Percentiles rank a stretch among this genome's conserved stretches.
Conservation (phyloP, 305 asterid species). For the Caryopteris hybrid region DNA sequence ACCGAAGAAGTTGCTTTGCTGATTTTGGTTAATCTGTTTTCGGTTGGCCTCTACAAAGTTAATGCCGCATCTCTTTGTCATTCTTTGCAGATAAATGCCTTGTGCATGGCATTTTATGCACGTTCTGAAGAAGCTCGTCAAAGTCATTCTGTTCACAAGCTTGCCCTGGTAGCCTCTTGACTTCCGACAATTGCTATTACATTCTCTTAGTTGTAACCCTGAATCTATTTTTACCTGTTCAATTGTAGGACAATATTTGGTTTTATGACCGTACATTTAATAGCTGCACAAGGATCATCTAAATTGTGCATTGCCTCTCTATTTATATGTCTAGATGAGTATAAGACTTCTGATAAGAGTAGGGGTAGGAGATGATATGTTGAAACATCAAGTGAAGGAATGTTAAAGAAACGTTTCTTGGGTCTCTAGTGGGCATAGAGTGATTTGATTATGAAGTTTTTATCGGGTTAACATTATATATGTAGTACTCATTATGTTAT, state of each 20-base stretch:
- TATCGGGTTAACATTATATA: not conserved
- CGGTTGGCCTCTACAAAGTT: conserved; percentile 4
- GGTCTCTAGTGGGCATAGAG: not conserved
- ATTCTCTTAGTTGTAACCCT: conserved; percentile 10
- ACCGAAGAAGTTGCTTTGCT: not conserved
- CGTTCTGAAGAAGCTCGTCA: conserved; percentile 97
- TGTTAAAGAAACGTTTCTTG: not conserved
- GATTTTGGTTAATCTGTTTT: conserved; percentile 7
- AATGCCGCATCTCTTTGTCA: not conserved
- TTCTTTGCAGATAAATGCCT: conserved; percentile 71
- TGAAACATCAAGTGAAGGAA: no score
- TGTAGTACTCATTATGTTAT: no score
- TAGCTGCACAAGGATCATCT: not conserved
- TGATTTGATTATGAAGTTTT: not conserved
- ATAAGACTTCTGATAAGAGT: not conserved
- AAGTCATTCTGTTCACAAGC: conserved; percentile 94
- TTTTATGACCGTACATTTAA: not conserved
- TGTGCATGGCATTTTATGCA: conserved; percentile 99
- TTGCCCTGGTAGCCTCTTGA: conserved; percentile 67
- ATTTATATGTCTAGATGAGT: not conserved
- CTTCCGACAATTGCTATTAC: conserved; percentile 13
- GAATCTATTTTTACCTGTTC: conserved; percentile 8
- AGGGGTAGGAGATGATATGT: not conserved
- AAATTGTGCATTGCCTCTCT: not conserved
- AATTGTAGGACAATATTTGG: not conserved